Conservation (phyloP, 179 eudicot genomes). For the Corrigiola litoralis region DNA sequence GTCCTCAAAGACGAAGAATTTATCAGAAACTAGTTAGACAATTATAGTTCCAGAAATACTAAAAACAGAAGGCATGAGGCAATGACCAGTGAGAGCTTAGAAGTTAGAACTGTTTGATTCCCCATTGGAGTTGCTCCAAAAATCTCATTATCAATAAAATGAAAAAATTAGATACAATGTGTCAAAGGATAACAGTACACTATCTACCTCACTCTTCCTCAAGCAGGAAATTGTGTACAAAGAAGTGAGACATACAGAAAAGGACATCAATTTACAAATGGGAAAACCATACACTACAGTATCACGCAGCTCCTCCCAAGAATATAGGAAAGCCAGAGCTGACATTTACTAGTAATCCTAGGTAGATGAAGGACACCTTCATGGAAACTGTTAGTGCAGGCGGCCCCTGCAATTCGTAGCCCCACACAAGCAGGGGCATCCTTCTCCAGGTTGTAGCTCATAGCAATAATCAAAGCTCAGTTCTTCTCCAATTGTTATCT, state of each 20-base stretch:
- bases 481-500: slow-evolving; percentile 85
- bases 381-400: slow-evolving; percentile 23
- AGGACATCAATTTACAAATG: slow-evolving; percentile 8
- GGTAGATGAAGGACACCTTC: slow-evolving; percentile 1
- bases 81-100: neutral
- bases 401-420: slow-evolving; percentile 71
- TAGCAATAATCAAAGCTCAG: slow-evolving; percentile 57
- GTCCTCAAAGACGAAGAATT: too few relatives aligned
- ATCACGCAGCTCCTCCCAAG: slow-evolving; percentile 2
- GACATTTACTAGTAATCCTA: neutral
- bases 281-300: slow-evolving; percentile 1
- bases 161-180: neutral
- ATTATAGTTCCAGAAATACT: too few relatives aligned
- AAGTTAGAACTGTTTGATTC: neutral
- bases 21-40: too few relatives aligned
- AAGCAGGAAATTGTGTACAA: neutral
- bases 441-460: slow-evolving; percentile 56
- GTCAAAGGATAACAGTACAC: neutral
- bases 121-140: neutral
- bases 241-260: neutral
- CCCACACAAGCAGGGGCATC: slow-evolving; percentile 64
- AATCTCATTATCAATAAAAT: neutral
- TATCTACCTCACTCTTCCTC: neutral
- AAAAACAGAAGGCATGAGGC: too few relatives aligned
- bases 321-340: neutral